Evolutionary conservation across 345 rosid species (phyloP).

Genomic region (Salix viminalis): DNA sequence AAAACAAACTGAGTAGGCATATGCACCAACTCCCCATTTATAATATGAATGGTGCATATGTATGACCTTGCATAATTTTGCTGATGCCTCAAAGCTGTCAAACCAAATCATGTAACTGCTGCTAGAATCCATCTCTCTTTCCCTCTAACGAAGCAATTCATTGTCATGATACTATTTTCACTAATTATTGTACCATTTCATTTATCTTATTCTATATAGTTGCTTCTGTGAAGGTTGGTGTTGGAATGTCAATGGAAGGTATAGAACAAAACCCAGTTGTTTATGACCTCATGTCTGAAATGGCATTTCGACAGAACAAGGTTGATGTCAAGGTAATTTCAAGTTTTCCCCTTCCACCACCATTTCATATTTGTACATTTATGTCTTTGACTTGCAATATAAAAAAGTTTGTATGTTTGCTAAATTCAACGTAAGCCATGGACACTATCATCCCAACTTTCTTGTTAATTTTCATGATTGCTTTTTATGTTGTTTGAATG

Average conservation of each 20-base stretch:
- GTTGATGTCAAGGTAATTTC: conserved; percentile 56
- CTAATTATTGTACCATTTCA: background rate
- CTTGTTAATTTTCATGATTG: background rate
- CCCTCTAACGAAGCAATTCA: background rate
- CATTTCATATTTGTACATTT: background rate
- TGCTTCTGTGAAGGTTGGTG: conserved; percentile 50
- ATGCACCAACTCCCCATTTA: too few relatives aligned
- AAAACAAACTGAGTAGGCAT: too few relatives aligned
- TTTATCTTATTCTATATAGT: conserved; percentile 13
- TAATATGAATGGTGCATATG: too few relatives aligned
- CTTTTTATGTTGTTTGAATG: background rate
- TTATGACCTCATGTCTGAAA: conserved; percentile 73
- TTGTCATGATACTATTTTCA: background rate
- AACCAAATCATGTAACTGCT: too few relatives aligned
- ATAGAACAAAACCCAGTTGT: conserved; percentile 76
- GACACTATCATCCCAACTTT: background rate
- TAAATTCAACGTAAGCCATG: background rate
- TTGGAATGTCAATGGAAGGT: conserved; percentile 83
- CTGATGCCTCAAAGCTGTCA: too few relatives aligned
- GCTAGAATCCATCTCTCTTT: too few relatives aligned
- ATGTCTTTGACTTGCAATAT: background rate
- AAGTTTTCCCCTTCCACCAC: background rate
- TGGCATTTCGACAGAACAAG: conserved; percentile 59
- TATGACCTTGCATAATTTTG: too few relatives aligned
- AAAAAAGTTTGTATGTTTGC: background rate